A percentile compares a stretch with the other conserved stretches of the same genome.
Conservation (phyloP, 1,284 basidiomycete genomes). For the Naganishia sp. region DNA sequence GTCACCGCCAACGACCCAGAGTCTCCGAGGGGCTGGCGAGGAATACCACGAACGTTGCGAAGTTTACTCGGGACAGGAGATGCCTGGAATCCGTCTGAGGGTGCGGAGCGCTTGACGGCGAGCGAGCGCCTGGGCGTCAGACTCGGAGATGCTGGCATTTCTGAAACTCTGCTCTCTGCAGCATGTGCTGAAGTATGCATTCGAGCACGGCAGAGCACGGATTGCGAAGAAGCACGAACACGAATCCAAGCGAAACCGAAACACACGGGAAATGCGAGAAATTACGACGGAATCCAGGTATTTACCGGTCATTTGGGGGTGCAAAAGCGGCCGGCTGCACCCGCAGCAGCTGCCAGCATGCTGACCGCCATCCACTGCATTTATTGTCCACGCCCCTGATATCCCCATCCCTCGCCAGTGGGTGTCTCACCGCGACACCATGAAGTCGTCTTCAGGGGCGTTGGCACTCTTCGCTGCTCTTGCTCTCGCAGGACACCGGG, state of each 20-base stretch:
- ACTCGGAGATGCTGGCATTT: background rate
- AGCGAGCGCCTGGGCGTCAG: slow-evolving; percentile 2
- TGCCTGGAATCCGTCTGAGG: slow-evolving; percentile 11
- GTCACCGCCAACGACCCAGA: background rate
- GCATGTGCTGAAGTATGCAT: background rate
- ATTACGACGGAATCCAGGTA: too few relatives aligned
- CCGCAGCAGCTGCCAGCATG: slow-evolving; percentile 4
- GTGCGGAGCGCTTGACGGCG: slow-evolving; percentile 8
- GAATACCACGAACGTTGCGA: slow-evolving; percentile 2
- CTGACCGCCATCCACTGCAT: background rate
- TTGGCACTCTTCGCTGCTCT: slow-evolving; percentile 65
- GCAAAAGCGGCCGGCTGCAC: background rate
- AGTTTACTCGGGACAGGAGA: slow-evolving; percentile 21
- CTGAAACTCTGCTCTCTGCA: background rate
- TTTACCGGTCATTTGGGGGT: background rate
- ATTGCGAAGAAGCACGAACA: too few relatives aligned
- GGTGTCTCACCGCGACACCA: background rate
- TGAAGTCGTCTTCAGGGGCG: slow-evolving; percentile 1
- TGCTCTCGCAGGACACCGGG: slow-evolving; percentile 68
- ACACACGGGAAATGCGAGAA: too few relatives aligned
- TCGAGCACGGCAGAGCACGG: too few relatives aligned
- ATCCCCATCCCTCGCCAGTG: background rate
- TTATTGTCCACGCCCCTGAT: background rate
- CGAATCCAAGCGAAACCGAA: too few relatives aligned
- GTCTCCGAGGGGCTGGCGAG: background rate